phyloP scores from a whole-genome alignment of 2,329 filamentous ascomycete species.

The Aspergillus brunneoviolaceus region DNA sequence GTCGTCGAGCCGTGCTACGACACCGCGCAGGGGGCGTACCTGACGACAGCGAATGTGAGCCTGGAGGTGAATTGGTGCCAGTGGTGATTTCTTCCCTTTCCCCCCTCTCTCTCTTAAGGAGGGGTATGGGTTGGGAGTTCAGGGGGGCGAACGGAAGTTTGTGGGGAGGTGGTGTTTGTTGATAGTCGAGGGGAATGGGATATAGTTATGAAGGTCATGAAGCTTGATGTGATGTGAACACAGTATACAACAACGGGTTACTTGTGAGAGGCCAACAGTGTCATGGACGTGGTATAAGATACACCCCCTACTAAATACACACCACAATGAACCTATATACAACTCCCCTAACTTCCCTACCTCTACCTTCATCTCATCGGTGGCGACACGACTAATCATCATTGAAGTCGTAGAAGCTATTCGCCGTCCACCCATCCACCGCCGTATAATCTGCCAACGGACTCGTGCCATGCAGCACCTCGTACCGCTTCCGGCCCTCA shows the following conservation, averaged over 20 bases:
- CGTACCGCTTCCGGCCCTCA: constrained; percentile 23
- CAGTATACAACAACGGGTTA: too few species aligned
- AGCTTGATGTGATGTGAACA: background rate
- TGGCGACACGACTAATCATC: background rate
- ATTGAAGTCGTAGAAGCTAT: constrained; percentile 29
- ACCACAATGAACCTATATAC: too few species aligned
- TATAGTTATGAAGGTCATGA: background rate
- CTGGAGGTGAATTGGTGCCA: constrained; percentile 1
- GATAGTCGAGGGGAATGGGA: too few species aligned
- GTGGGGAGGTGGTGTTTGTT: too few species aligned
- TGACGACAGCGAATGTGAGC: background rate
- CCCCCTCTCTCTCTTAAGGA: too few species aligned
- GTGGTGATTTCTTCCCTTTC: background rate
- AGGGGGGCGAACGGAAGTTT: too few species aligned
- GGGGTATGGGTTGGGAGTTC: too few species aligned
- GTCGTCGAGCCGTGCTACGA: constrained; percentile 1
- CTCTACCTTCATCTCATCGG: too few species aligned
- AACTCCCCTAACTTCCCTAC: too few species aligned
- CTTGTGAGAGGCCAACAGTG: too few species aligned
- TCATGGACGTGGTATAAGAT: too few species aligned
- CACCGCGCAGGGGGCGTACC: background rate
- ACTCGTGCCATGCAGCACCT: constrained; percentile 26
- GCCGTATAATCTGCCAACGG: constrained; percentile 26
- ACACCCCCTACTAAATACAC: too few species aligned
- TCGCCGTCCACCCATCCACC: constrained; percentile 29